phyloP scores from a whole-genome alignment of 768 basidiomycete genomes.

The Boletellus sp. region DNA sequence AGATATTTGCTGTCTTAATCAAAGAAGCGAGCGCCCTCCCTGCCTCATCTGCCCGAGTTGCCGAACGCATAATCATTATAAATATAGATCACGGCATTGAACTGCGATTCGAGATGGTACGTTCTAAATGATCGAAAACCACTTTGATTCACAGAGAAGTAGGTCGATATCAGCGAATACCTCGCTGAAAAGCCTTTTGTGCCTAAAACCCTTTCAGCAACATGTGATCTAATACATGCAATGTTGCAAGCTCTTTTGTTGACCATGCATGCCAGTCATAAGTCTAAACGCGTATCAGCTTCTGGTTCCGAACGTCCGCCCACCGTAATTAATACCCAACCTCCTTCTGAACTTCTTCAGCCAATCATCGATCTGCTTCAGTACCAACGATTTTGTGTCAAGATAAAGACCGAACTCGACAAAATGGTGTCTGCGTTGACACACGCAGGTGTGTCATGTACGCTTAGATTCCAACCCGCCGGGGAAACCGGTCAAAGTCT shows the following conservation, averaged over 20 bases:
- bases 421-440: slow-evolving; percentile 48
- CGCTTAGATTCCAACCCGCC: slow-evolving; percentile 57
- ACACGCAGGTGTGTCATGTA: slow-evolving; percentile 51
- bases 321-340: slow-evolving; percentile 3
- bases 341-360: slow-evolving; percentile 55
- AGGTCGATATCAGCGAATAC: slow-evolving; percentile 35
- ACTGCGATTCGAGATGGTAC: slow-evolving; percentile 70
- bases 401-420: slow-evolving; percentile 55
- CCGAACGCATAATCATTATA: slow-evolving; percentile 72
- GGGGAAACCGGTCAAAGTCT: slow-evolving; percentile 65
- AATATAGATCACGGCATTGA: slow-evolving; percentile 72
- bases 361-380: slow-evolving; percentile 78
- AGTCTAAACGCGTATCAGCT: slow-evolving; percentile 36
- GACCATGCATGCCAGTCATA: slow-evolving; percentile 51
- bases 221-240: slow-evolving; percentile 68
- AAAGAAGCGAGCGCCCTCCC: slow-evolving; percentile 74
- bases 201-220: slow-evolving; percentile 26
- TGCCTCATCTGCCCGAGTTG: slow-evolving; percentile 72
- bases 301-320: slow-evolving; percentile 28
- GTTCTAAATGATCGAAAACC: slow-evolving; percentile 16
- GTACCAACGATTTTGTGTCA: slow-evolving; percentile 69
- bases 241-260: slow-evolving; percentile 62
- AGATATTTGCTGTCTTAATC: slow-evolving; percentile 72
- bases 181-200: slow-evolving; percentile 7
- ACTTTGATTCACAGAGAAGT: slow-evolving; percentile 4